Conservation (phyloP, 2,329 filamentous ascomycete genomes). For the Rhynchosporium graminicola region DNA sequence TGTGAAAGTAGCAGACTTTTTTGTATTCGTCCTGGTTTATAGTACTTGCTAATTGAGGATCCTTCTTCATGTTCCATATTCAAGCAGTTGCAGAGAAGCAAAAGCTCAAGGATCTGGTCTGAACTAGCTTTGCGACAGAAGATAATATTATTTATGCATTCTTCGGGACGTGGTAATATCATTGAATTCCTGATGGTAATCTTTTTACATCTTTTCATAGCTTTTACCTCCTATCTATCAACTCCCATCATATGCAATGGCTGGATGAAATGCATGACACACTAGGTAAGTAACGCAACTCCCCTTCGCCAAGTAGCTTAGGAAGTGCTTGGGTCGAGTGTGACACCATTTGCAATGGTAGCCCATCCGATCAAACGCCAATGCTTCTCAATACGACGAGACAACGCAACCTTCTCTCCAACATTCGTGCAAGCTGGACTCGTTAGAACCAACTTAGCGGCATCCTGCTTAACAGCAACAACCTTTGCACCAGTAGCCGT, state of each 20-base stretch:
- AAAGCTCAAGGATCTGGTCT: too few species aligned
- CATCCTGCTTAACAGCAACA: conserved; percentile 94
- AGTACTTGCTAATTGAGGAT: too few species aligned
- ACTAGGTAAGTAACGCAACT: conserved; percentile 7
- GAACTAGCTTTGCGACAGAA: too few species aligned
- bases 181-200: background rate
- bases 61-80: too few species aligned
- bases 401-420: conserved; percentile 96
- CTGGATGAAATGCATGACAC: conserved; percentile 21
- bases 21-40: too few species aligned
- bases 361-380: conserved; percentile 95
- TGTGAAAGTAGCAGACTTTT: too few species aligned
- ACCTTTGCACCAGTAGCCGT: conserved; percentile 98
- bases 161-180: too few species aligned
- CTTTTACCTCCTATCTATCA: conserved; percentile 37
- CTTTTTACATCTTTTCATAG: conserved; percentile 21
- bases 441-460: conserved; percentile 89
- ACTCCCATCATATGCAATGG: conserved; percentile 27
- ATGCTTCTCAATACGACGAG: conserved; percentile 97
- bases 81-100: too few species aligned
- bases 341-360: conserved; percentile 49
- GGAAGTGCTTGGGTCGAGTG: conserved; percentile 39
- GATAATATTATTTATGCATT: too few species aligned
- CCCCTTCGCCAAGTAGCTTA: conserved; percentile 19
- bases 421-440: conserved; percentile 95